Evolutionary conservation across 352 stramenopile species (phyloP).

Genomic region (Pythium rhizo-oryzae): DNA sequence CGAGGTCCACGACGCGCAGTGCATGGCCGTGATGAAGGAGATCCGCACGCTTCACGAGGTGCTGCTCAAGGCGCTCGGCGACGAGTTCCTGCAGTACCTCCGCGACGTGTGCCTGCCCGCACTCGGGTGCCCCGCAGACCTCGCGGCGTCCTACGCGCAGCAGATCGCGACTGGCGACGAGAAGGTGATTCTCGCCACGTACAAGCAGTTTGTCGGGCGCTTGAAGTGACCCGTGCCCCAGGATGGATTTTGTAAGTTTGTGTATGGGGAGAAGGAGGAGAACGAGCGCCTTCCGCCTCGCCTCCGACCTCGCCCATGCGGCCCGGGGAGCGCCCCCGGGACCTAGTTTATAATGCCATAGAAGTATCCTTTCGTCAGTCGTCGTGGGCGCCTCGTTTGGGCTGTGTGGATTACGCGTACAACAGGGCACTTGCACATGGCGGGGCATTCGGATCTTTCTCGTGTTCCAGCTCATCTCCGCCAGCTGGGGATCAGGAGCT

Average conservation of each 20-base stretch:
- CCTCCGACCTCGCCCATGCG: neutral
- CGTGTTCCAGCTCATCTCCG: neutral
- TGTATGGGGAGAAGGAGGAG: neutral
- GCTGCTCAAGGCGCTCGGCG: constrained; percentile 53
- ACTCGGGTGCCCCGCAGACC: constrained; percentile 55
- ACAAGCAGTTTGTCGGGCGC: constrained; percentile 64
- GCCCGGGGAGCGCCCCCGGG: neutral
- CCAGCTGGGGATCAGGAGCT: neutral
- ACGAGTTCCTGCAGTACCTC: constrained; percentile 68
- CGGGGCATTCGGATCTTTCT: neutral
- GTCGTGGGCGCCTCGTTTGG: too few relatives aligned
- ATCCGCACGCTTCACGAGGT: constrained; percentile 73
- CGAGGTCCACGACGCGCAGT: constrained; percentile 73
- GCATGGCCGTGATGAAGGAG: constrained; percentile 66
- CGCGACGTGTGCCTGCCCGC: constrained; percentile 64
- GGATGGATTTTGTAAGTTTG: neutral
- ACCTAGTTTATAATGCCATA: constrained; percentile 2
- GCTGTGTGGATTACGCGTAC: neutral
- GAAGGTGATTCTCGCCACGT: constrained; percentile 63
- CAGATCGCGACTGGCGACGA: constrained; percentile 63
- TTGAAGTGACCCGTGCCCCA: constrained; percentile 34
- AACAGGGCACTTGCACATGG: neutral
- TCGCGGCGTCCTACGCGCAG: constrained; percentile 62
- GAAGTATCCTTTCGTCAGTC: constrained; percentile 1
- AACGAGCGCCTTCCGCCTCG: neutral